Conservation (phyloP, 2,329 filamentous ascomycete genomes). For the Tolypocladium pustulatum region DNA sequence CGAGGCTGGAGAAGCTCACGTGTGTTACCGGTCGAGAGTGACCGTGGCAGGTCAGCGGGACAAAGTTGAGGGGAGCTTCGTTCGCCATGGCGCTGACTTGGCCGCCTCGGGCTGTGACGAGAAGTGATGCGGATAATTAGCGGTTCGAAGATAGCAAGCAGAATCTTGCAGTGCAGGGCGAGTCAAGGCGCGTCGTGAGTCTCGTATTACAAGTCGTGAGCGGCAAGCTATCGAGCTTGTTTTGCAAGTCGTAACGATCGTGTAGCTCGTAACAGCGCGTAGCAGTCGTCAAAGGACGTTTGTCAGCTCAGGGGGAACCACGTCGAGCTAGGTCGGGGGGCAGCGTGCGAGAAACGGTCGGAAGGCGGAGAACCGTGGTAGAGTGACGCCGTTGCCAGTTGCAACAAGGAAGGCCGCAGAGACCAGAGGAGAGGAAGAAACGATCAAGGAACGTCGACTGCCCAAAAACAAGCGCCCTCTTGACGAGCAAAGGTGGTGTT, state of each 20-base stretch:
- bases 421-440: not conserved
- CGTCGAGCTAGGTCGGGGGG: not conserved
- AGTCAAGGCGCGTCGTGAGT: not conserved
- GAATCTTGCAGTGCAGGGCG: not conserved
- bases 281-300: not conserved
- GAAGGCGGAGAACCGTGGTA: not conserved
- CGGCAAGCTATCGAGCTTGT: not conserved
- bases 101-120: not conserved
- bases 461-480: slow-evolving; percentile 4
- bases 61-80: slow-evolving; percentile 46
- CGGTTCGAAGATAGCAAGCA: not conserved
- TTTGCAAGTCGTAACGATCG: not conserved
- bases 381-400: not conserved
- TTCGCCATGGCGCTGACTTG: slow-evolving; percentile 19
- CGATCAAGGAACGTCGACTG: slow-evolving; percentile 1
- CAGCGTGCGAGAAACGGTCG: not conserved
- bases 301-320: not conserved
- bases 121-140: not conserved
- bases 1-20: slow-evolving; percentile 75
- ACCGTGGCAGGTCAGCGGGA: slow-evolving; percentile 87
- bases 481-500: not conserved
- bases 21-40: slow-evolving; percentile 90
- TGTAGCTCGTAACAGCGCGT: not conserved
- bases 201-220: not conserved
- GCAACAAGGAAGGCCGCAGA: not conserved